Conservation (phyloP, 2,329 filamentous ascomycete species). For the Exophiala phaeomuriformis region DNA sequence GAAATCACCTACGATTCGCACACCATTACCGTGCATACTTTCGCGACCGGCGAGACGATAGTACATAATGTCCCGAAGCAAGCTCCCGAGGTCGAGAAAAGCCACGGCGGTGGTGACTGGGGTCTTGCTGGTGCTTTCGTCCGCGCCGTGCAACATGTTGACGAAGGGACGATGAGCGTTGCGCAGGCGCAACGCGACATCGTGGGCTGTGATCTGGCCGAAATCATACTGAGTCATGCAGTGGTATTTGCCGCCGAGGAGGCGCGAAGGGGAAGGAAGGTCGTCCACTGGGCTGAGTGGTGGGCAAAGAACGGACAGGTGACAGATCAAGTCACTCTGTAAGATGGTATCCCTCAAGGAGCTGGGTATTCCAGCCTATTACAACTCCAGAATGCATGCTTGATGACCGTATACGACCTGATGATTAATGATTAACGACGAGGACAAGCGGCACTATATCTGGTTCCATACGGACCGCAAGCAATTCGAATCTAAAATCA, state of each 20-base stretch:
- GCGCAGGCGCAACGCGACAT: slow-evolving; percentile 64
- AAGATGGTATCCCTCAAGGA: neutral
- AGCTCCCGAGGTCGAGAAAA: slow-evolving; percentile 48
- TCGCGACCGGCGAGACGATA: slow-evolving; percentile 50
- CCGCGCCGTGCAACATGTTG: slow-evolving; percentile 69
- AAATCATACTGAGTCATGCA: slow-evolving; percentile 81
- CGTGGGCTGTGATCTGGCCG: slow-evolving; percentile 77
- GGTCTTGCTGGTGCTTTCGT: slow-evolving; percentile 79
- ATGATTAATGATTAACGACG: neutral
- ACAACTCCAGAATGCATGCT: neutral
- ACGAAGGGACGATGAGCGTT: slow-evolving; percentile 60
- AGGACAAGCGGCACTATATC: neutral
- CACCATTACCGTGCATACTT: slow-evolving; percentile 68
- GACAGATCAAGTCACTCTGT: neutral
- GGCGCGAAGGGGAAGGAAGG: slow-evolving; percentile 60
- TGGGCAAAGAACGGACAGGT: slow-evolving; percentile 39
- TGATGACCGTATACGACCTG: neutral
- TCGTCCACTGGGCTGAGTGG: slow-evolving; percentile 70
- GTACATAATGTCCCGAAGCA: slow-evolving; percentile 54
- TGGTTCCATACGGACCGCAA: neutral
- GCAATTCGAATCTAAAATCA: too few species aligned
- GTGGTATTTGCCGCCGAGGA: slow-evolving; percentile 93
- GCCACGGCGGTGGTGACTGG: slow-evolving; percentile 70
- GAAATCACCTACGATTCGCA: slow-evolving; percentile 80
- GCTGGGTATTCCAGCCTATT: too few species aligned